A percentile compares a stretch with the other conserved stretches of the same genome.
phyloP scores from a whole-genome alignment of 2,329 filamentous ascomycete species.

The Colletotrichum eleusines region DNA sequence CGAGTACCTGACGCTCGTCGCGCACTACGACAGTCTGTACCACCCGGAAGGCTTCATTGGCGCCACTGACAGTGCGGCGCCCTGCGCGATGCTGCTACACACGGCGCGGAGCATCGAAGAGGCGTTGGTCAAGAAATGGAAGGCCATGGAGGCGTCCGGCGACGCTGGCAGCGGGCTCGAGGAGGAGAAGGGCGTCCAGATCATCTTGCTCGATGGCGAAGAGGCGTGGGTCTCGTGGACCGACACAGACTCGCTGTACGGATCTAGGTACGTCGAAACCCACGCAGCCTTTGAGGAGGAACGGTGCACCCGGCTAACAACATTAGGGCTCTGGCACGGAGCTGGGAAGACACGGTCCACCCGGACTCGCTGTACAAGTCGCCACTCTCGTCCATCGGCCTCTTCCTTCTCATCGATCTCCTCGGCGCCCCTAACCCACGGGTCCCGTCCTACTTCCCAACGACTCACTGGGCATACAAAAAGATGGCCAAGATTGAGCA shows the following conservation, averaged over 20 bases:
- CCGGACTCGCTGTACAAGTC: conserved; percentile 81
- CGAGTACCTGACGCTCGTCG: conserved; percentile 85
- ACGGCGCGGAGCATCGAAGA: conserved; percentile 83
- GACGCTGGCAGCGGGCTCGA: conserved; percentile 69
- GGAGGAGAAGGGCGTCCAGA: conserved; percentile 86
- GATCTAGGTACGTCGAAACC: conserved; percentile 76
- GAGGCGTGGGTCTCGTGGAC: conserved; percentile 90
- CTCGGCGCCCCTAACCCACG: conserved; percentile 77
- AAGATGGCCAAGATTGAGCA: conserved; percentile 80
- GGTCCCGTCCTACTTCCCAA: conserved; percentile 88
- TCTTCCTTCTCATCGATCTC: conserved; percentile 93
- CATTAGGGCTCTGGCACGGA: conserved; percentile 75
- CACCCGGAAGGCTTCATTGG: conserved; percentile 89
- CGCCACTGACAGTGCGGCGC: conserved; percentile 92
- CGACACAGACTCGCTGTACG: conserved; percentile 86
- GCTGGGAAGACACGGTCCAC: conserved; percentile 81
- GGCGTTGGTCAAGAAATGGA: conserved; percentile 86
- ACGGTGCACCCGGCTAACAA: conserved; percentile 10
- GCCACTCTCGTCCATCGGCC: conserved; percentile 81
- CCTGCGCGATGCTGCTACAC: conserved; percentile 94
- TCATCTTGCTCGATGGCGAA: conserved; percentile 92
- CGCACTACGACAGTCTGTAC: conserved; percentile 92
- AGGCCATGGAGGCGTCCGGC: conserved; percentile 73
- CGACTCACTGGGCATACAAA: conserved; percentile 93
- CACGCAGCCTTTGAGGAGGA: too few species aligned